Conservation (phyloP, 495 filamentous ascomycete genomes). For the Lindgomyces ingoldianus region DNA sequence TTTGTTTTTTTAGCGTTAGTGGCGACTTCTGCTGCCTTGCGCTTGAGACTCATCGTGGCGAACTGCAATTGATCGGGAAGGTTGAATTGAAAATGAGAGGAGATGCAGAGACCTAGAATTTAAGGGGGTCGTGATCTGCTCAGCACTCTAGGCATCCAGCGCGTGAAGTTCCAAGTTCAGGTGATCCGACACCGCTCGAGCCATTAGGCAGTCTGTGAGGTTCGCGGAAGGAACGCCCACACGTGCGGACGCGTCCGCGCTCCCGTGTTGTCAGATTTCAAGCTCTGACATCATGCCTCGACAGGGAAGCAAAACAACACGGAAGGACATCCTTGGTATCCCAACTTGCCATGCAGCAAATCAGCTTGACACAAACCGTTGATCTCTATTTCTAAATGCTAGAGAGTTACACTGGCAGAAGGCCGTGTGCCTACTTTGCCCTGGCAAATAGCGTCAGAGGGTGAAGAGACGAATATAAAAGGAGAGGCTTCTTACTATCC, state of each 20-base stretch:
- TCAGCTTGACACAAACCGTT: not conserved
- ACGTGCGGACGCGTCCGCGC: not conserved
- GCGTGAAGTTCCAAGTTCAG: conserved; percentile 1
- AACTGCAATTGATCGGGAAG: conserved; percentile 20
- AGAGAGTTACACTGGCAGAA: not conserved
- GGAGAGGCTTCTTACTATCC: not conserved
- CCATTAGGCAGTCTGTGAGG: not conserved
- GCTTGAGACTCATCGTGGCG: conserved; percentile 58
- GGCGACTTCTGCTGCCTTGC: conserved; percentile 61
- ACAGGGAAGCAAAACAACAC: too few relatives aligned
- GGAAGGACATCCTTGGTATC: too few relatives aligned
- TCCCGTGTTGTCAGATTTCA: not conserved
- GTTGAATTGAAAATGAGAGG: not conserved
- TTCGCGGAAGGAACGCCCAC: not conserved
- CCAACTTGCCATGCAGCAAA: not conserved
- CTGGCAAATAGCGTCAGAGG: conserved; percentile 13
- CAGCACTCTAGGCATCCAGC: conserved; percentile 13
- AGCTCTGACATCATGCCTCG: not conserved
- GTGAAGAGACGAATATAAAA: conserved; percentile 10
- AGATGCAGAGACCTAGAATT: conserved; percentile 5
- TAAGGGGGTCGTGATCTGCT: conserved; percentile 5
- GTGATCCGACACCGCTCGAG: not conserved
- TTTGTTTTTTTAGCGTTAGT: conserved; percentile 72
- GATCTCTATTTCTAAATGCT: not conserved
- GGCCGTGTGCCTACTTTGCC: not conserved